A percentile compares a stretch with the other conserved stretches of the same genome.
Evolutionary conservation across 345 rosid genomes (phyloP).

Genomic region (Cardamine resedifolia): DNA sequence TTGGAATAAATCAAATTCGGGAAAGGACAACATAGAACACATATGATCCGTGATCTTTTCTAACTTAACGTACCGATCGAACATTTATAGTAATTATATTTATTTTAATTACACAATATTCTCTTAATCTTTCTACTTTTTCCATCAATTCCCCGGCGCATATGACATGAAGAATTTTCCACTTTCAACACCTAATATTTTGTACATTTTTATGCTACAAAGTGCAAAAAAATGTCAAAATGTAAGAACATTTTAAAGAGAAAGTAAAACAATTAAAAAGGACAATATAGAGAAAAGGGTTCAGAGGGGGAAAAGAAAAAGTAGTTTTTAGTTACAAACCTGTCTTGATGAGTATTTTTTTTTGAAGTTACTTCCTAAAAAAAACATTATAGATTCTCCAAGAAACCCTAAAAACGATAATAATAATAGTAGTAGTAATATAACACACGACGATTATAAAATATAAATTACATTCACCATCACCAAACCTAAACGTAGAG

Average conservation of each 20-base stretch:
- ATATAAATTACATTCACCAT: conserved; percentile 38
- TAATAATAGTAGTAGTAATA: conserved; percentile 16
- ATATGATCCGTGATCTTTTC: conserved; percentile 14
- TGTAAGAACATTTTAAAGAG: neutral
- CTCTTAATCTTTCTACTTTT: neutral
- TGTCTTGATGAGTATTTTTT: conserved; percentile 27
- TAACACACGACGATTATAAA: conserved; percentile 35
- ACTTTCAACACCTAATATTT: neutral
- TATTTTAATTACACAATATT: neutral
- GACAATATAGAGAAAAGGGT: neutral
- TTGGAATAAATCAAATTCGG: conserved; percentile 14
- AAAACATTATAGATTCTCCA: conserved; percentile 24
- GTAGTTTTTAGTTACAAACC: conserved; percentile 34
- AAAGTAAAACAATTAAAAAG: neutral
- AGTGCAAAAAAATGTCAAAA: too few species aligned
- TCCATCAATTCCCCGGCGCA: neutral
- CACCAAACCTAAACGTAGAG: conserved; percentile 34
- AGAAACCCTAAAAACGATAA: conserved; percentile 24
- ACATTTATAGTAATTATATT: neutral
- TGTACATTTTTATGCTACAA: neutral
- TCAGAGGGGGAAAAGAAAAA: neutral
- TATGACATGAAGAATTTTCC: neutral
- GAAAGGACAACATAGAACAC: conserved; percentile 13
- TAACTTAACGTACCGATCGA: conserved; percentile 9
- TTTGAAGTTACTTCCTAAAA: conserved; percentile 33